Evolutionary conservation across 345 rosid genomes (phyloP), one percentile per base, ranked within the genome.

Genomic region (Sapria himalayana): DNA sequence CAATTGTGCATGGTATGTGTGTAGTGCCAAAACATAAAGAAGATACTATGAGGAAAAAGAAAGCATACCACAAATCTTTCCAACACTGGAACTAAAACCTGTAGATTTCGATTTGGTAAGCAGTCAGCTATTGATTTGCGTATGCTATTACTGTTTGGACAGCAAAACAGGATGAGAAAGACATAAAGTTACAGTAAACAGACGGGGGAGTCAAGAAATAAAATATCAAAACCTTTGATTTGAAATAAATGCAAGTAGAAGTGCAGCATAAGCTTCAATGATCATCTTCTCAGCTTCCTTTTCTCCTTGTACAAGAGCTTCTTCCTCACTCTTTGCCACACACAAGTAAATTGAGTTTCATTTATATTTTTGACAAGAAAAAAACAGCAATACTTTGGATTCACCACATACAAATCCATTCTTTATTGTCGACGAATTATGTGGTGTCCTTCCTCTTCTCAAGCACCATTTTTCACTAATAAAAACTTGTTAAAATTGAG

Each of bases 21-120:
- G n/a, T n/a, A n/a, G n/a, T n/a, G n/a, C n/a, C n/a, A n/a, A n/a
- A n/a, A n/a, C n/a, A n/a, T n/a, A n/a, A n/a, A n/a, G n/a, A n/a
- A n/a, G n/a, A n/a, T n/a, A n/a, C n/a, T n/a, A n/a, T n/a, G n/a
- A n/a, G n/a, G n/a, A n/a, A n/a, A n/a, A n/a, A n/a, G n/a, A n/a
- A n/a, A n/a, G n/a, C 78, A 49, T 80, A 91, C 99, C 96, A 84
- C 81, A 61, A 91, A 91, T 80, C 92, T 91, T 56, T 91, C 93
- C 70, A 91, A 55, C 19, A 84, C 96, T 0, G 99, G 96, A 47
- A 91, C 92, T 43, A 91, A 72, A 54, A 64, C 43, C 10, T 73
- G 50, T 32, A 91, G 59, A 47, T 59, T 70, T 48, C 44, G 84
- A 37, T 68, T 63, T 0, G 99, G 99, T 46, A 91, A 92, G 52